These are phyloP conservation scores for Diplodia seriata DNA, from an alignment of 2,329 filamentous ascomycete species.

Conservation along the genomic window DNA sequence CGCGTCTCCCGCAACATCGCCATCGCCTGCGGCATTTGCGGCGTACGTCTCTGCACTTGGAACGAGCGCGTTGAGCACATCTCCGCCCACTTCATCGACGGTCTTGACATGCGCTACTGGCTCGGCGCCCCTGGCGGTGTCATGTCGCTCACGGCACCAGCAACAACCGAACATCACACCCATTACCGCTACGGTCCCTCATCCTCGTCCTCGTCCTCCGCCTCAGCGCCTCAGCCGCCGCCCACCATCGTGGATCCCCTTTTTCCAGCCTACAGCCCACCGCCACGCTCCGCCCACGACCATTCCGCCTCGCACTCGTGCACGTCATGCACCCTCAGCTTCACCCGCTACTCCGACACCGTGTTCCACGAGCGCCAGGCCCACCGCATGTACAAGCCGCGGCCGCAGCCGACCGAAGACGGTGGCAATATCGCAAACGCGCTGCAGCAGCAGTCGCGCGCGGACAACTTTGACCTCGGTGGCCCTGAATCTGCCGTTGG, in stretches of 20 bases:
- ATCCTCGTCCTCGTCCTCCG: conserved; percentile 1
- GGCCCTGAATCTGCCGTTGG: background rate
- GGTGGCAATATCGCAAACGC: background rate
- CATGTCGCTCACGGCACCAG: background rate
- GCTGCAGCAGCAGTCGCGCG: background rate
- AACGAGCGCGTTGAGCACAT: conserved; percentile 41
- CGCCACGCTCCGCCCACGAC: background rate
- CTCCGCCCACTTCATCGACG: conserved; percentile 39
- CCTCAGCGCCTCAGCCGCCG: background rate
- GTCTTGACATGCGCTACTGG: conserved; percentile 42
- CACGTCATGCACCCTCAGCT: conserved; percentile 1
- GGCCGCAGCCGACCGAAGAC: conserved; percentile 12
- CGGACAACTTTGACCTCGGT: background rate
- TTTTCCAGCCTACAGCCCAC: background rate
- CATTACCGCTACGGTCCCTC: background rate
- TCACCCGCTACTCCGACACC: conserved; percentile 12
- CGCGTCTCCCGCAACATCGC: conserved; percentile 37
- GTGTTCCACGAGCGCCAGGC: conserved; percentile 34
- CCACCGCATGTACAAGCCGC: conserved; percentile 23
- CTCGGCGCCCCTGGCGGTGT: conserved; percentile 38
- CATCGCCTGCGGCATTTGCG: conserved; percentile 43
- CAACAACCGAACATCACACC: background rate
- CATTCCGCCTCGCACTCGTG: background rate
- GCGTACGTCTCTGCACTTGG: conserved; percentile 37
- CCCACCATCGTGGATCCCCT: background rate